These are phyloP conservation scores for Clarkia xantiana DNA, from an alignment of 345 rosid genomes.

Conservation along the genomic window DNA sequence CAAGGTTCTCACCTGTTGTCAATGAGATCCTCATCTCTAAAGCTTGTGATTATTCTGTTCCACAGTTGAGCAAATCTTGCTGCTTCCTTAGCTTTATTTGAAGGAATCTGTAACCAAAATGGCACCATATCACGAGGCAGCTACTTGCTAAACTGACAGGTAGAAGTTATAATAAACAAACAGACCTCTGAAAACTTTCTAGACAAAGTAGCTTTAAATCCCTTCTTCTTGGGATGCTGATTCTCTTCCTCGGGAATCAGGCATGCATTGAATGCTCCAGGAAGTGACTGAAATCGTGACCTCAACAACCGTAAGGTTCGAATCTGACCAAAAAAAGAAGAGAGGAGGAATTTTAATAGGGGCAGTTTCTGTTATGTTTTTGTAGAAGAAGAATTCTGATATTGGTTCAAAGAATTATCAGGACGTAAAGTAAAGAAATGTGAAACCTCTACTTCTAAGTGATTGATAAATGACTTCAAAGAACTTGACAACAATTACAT, in stretches of 20 bases:
- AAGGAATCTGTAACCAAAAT: slow-evolving; percentile 25
- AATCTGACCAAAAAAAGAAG: slow-evolving; percentile 31
- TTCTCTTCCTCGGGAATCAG: slow-evolving; percentile 59
- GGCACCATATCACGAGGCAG: no score
- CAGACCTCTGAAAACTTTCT: slow-evolving; percentile 44
- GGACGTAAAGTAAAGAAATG: no score
- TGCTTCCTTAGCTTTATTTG: slow-evolving; percentile 64
- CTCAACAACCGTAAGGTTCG: slow-evolving; percentile 96
- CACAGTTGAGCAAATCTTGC: slow-evolving; percentile 97
- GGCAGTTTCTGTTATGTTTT: no score
- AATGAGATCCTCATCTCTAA: slow-evolving; percentile 94
- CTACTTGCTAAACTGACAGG: not conserved
- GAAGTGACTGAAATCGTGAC: slow-evolving; percentile 80
- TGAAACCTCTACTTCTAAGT: not conserved
- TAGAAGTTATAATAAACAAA: slow-evolving; percentile 10
- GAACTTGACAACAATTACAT: no score
- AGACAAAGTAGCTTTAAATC: slow-evolving; percentile 53
- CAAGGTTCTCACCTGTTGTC: slow-evolving; percentile 36
- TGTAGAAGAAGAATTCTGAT: no score
- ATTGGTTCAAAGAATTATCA: no score
- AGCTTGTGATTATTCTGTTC: slow-evolving; percentile 94
- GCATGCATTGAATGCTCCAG: slow-evolving; percentile 75
- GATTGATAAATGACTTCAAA: no score
- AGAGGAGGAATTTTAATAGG: not conserved
- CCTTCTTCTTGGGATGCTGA: slow-evolving; percentile 45